Percentiles rank a stretch among this genome's conserved stretches.
Conservation (phyloP, 805 yeast genomes). For the Millerago galiae region DNA sequence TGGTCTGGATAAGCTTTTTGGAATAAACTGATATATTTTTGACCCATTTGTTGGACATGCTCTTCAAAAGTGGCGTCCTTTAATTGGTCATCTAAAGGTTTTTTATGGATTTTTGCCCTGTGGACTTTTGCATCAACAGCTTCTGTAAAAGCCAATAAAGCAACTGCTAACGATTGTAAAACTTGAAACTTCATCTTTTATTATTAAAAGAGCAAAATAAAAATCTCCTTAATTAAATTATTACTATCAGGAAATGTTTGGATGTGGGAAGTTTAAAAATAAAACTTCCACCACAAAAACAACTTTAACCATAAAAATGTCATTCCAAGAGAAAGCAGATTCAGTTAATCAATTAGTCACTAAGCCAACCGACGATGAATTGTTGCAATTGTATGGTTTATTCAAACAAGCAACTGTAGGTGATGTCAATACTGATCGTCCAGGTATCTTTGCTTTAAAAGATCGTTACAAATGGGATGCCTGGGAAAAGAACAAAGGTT, state of each 20-base stretch:
- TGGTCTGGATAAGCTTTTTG: slow-evolving; percentile 37
- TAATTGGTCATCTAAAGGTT: slow-evolving; percentile 50
- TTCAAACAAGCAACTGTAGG: slow-evolving; percentile 98
- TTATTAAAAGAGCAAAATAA: not conserved
- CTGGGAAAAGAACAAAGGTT: slow-evolving; percentile 86
- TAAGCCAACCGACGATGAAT: slow-evolving; percentile 82
- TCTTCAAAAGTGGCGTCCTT: slow-evolving; percentile 43
- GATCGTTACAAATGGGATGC: slow-evolving; percentile 98
- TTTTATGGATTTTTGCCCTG: slow-evolving; percentile 52
- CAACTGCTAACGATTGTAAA: slow-evolving; percentile 19
- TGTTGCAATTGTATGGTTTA: slow-evolving; percentile 80
- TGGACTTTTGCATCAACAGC: slow-evolving; percentile 48
- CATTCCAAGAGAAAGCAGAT: slow-evolving; percentile 41
- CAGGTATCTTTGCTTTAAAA: slow-evolving; percentile 87
- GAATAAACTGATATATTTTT: slow-evolving; percentile 51
- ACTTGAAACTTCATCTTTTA: slow-evolving; percentile 18
- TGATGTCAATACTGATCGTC: slow-evolving; percentile 82
- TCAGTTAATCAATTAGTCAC: slow-evolving; percentile 69
- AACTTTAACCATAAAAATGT: not conserved
- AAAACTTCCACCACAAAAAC: not conserved
- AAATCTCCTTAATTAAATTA: not conserved
- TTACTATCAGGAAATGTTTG: not conserved
- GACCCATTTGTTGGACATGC: slow-evolving; percentile 52
- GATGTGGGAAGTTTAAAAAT: not conserved
- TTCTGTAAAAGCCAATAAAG: slow-evolving; percentile 28